A percentile compares a stretch with the other conserved stretches of the same genome.
Conservation (phyloP, 2,329 filamentous ascomycete species). For the Coniochaeta hoffmannii region DNA sequence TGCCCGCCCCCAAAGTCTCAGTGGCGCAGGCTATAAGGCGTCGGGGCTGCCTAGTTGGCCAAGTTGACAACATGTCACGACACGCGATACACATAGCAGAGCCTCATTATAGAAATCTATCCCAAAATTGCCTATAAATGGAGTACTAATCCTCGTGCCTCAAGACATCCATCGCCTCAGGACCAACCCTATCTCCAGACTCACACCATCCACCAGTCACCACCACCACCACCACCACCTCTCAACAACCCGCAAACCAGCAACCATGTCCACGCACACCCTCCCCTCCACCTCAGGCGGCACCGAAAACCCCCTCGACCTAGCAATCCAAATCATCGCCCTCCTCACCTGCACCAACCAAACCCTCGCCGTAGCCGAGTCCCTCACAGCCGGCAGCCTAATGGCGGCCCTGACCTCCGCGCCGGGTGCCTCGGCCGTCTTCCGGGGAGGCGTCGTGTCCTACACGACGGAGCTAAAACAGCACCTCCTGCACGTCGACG, state of each 20-base stretch:
- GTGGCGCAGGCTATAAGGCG: too few species aligned
- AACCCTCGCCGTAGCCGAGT: slow-evolving; percentile 22
- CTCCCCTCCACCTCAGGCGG: not conserved
- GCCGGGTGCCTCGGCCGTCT: slow-evolving; percentile 20
- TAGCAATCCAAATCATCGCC: slow-evolving; percentile 14
- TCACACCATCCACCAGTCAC: too few species aligned
- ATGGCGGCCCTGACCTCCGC: slow-evolving; percentile 23
- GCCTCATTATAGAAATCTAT: too few species aligned
- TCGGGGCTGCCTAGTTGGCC: too few species aligned
- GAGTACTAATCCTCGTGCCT: too few species aligned
- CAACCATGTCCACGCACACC: not conserved
- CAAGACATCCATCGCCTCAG: too few species aligned
- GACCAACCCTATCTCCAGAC: too few species aligned
- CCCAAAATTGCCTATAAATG: too few species aligned
- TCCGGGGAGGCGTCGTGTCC: slow-evolving; percentile 25
- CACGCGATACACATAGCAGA: too few species aligned
- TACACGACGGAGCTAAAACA: slow-evolving; percentile 23
- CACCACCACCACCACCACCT: too few species aligned
- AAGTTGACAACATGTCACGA: too few species aligned
- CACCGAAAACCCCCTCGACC: slow-evolving; percentile 7
- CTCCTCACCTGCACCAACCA: slow-evolving; percentile 15
- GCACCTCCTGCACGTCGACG: slow-evolving; percentile 17
- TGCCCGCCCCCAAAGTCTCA: too few species aligned
- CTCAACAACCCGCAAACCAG: not conserved
- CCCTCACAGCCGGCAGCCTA: slow-evolving; percentile 22